Evolutionary conservation across 441 rosid species (phyloP).

Genomic region (Bruguiera hainesii): DNA sequence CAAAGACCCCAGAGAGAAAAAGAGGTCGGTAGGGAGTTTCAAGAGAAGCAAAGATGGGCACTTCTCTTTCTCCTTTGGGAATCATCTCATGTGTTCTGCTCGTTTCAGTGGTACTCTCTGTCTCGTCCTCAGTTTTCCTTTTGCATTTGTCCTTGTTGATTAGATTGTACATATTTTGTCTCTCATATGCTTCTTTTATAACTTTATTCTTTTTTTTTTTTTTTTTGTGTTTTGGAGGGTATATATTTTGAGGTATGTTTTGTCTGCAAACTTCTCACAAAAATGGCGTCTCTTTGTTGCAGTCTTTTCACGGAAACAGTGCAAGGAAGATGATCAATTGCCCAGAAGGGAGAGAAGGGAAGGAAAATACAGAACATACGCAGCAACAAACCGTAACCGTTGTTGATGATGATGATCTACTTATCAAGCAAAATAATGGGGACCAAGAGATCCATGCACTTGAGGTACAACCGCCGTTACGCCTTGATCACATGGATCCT

Average conservation of each 20-base stretch:
- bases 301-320: slow-evolving; percentile 14
- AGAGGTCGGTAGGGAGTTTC: background rate
- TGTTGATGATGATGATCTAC: background rate
- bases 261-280: background rate
- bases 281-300: background rate
- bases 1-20: too few species aligned
- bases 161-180: background rate
- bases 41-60: slow-evolving; percentile 21
- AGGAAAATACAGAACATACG: background rate
- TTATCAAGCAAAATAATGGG: slow-evolving; percentile 8
- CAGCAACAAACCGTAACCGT: too few species aligned
- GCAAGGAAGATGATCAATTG: slow-evolving; percentile 7
- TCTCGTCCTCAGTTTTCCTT: background rate
- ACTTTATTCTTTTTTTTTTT: background rate
- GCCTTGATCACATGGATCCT: slow-evolving; percentile 35
- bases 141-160: too few species aligned
- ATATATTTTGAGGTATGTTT: background rate
- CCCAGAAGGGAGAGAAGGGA: background rate
- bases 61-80: slow-evolving; percentile 19
- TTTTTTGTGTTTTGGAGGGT: background rate
- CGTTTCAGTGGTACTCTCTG: slow-evolving; percentile 26
- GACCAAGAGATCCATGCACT: slow-evolving; percentile 2
- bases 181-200: background rate
- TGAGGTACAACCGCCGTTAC: slow-evolving; percentile 4
- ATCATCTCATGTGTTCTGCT: slow-evolving; percentile 16